These are phyloP conservation scores for Trametes meyenii DNA, from an alignment of 768 basidiomycete genomes.

Conservation along the genomic window DNA sequence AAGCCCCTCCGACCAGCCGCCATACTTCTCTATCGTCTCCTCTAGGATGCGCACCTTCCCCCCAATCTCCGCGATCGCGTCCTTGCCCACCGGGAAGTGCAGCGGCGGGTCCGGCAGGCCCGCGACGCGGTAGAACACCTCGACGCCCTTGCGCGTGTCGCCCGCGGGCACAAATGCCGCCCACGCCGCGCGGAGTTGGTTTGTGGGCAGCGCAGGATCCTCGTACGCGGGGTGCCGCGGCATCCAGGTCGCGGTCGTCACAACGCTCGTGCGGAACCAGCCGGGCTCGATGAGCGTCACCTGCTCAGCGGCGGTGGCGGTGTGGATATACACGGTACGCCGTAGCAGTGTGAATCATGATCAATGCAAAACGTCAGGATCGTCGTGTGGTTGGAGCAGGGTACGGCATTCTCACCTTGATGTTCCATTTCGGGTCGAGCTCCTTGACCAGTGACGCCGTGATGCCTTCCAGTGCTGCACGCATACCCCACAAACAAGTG, in stretches of 20 bases:
- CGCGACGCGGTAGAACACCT: constrained; percentile 25
- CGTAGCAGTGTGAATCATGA: background rate
- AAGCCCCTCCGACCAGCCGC: constrained; percentile 4
- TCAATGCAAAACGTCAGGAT: background rate
- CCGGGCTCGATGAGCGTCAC: constrained; percentile 26
- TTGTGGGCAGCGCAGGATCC: constrained; percentile 1
- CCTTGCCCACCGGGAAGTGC: constrained; percentile 6
- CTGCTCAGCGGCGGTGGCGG: constrained; percentile 5
- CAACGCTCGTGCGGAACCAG: constrained; percentile 13
- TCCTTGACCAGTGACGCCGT: constrained; percentile 32
- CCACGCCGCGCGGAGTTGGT: background rate
- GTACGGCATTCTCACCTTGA: constrained; percentile 31
- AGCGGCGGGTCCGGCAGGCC: constrained; percentile 25
- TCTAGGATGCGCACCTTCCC: background rate
- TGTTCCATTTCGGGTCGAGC: constrained; percentile 40
- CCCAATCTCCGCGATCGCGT: background rate
- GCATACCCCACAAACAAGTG: too few relatives aligned
- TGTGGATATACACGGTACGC: background rate
- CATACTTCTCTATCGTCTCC: background rate
- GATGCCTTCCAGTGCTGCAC: constrained; percentile 37
- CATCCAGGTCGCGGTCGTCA: background rate
- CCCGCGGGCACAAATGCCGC: constrained; percentile 12
- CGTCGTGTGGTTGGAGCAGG: too few relatives aligned
- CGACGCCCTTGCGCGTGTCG: constrained; percentile 25
- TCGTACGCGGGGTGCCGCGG: constrained; percentile 24